Percentiles rank a stretch among this genome's conserved stretches.
phyloP scores from a whole-genome alignment of 371 early-diverging fungal species.

The Entomophthora muscae region DNA sequence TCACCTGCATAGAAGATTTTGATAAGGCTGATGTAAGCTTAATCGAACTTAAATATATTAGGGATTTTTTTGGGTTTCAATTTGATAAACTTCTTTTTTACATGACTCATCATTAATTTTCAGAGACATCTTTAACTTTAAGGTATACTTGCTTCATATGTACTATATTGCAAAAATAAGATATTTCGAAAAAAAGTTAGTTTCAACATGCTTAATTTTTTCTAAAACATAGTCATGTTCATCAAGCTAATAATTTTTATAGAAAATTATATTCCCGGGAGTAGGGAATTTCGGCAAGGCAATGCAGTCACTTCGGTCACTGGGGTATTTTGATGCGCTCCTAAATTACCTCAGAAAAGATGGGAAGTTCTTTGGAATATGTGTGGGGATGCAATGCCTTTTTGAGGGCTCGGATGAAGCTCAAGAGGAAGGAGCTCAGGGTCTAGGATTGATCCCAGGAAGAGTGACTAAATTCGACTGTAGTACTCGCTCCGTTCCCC shows the following conservation, averaged over 20 bases:
- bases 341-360: constrained; percentile 63
- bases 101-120: too few relatives aligned
- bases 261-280: constrained; percentile 96
- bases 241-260: constrained; percentile 6
- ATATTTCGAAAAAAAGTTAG: too few relatives aligned
- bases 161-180: too few relatives aligned
- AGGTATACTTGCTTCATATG: too few relatives aligned
- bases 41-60: too few relatives aligned
- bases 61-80: constrained; percentile 1
- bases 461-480: constrained; percentile 45
- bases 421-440: constrained; percentile 34
- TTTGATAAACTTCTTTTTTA: neutral
- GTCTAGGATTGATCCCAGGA: constrained; percentile 72
- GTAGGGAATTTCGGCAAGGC: constrained; percentile 93
- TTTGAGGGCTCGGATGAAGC: constrained; percentile 84
- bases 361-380: constrained; percentile 89
- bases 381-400: constrained; percentile 94
- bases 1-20: constrained; percentile 61
- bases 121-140: too few relatives aligned
- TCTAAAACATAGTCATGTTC: too few relatives aligned
- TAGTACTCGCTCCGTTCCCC: constrained; percentile 70
- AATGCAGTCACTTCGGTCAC: constrained; percentile 53
- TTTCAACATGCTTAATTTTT: too few relatives aligned
- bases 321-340: constrained; percentile 65
- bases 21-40: constrained; percentile 66